A percentile compares a stretch with the other conserved stretches of the same genome.
Conservation (phyloP, 1,284 basidiomycete genomes). For the Leccinum proximum region DNA sequence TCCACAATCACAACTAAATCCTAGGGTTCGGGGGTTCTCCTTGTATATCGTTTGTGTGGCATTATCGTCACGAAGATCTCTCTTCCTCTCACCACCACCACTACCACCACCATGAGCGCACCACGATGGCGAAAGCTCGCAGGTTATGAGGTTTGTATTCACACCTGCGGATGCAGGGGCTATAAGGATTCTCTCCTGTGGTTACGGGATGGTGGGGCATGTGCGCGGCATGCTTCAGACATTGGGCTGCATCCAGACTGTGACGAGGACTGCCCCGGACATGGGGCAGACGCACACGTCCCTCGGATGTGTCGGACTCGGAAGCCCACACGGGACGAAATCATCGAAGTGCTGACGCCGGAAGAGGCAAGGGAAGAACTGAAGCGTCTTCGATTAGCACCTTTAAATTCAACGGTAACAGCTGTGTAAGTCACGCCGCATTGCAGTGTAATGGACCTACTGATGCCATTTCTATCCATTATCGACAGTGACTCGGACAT, state of each 20-base stretch:
- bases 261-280: neutral
- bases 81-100: neutral
- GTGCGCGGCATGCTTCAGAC: neutral
- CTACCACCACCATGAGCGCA: neutral
- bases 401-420: too few species aligned
- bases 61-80: neutral
- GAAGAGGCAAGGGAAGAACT: too few species aligned
- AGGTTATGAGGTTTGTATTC: neutral
- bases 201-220: neutral
- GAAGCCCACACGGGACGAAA: neutral
- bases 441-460: too few species aligned
- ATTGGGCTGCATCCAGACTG: neutral
- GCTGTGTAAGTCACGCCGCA: too few species aligned
- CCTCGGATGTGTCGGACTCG: neutral
- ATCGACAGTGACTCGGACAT: too few species aligned
- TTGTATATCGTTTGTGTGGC: neutral
- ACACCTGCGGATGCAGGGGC: neutral
- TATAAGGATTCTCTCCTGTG: neutral
- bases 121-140: neutral
- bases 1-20: neutral
- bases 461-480: neutral
- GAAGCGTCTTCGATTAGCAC: too few species aligned
- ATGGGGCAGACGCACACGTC: neutral
- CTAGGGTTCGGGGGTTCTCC: neutral
- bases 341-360: too few species aligned